phyloP scores from a whole-genome alignment of 2,329 filamentous ascomycete species.

The Calonectria naviculata region DNA sequence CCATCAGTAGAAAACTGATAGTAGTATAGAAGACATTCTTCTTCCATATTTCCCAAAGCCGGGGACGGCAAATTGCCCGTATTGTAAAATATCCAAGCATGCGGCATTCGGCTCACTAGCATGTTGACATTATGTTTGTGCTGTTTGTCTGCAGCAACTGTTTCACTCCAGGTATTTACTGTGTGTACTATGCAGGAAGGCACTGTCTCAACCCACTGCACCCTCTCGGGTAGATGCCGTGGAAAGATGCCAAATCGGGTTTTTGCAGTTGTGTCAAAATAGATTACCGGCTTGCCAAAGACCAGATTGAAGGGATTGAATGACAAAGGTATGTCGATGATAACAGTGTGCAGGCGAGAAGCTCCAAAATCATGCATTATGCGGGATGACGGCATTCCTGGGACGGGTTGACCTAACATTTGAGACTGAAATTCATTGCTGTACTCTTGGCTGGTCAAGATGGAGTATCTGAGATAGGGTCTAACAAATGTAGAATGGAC shows the following conservation, averaged over 20 bases:
- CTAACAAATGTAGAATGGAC: conserved; percentile 75
- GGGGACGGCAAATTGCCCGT: neutral
- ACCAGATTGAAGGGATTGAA: conserved; percentile 71
- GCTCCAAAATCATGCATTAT: conserved; percentile 85
- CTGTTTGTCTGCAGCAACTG: neutral
- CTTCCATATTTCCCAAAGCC: neutral
- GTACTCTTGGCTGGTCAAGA: conserved; percentile 27
- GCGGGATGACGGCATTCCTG: conserved; percentile 71
- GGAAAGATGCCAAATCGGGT: neutral
- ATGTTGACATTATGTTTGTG: neutral
- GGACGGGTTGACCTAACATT: conserved; percentile 56
- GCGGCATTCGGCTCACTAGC: neutral
- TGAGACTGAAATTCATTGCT: neutral
- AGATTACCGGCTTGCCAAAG: neutral
- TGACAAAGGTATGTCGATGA: conserved; percentile 76
- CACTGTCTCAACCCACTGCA: neutral
- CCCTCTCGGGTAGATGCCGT: neutral
- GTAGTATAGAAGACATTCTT: neutral
- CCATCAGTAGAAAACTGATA: neutral
- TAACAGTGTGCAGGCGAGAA: conserved; percentile 70
- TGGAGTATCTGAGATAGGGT: conserved; percentile 76
- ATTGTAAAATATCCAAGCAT: neutral
- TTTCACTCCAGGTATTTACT: neutral
- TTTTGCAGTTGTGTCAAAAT: neutral
- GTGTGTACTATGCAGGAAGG: neutral